Base-by-base conservation (phyloP, 2,329 filamentous ascomycete genomes). In the Arthrobotrys musiformis region DNA sequence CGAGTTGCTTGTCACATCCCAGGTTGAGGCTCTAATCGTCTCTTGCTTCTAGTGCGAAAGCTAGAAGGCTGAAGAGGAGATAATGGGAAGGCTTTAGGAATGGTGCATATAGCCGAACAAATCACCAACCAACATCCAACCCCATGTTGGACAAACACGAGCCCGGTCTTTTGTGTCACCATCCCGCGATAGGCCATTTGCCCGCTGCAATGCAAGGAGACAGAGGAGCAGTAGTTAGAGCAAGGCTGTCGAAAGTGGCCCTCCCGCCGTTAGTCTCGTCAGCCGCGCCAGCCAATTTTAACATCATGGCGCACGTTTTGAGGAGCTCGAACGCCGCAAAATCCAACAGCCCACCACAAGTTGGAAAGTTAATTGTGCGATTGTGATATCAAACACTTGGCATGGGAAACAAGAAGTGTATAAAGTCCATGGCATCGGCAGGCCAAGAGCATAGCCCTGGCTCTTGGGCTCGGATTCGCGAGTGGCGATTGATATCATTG, bases 21-120 rank as follows among this genome's bases (percentile, higher is more conserved):
- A n/a, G n/a, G 19, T 48, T 52, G 48, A 52, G 24, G 48, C 48
- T 52, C 48, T 52, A 17, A 42, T n/a, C n/a, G n/a, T n/a, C n/a
- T n/a, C n/a, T n/a, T n/a, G n/a, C n/a, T n/a, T n/a, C n/a, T 42
- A 42, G 5, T 15, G 2, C 37, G 15, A 42, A n/a, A 2, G 13
- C 30, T 35, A 6, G 30, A 24, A 26, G 24, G 7, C 13, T 24
- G 17, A 3, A 22, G n/a, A 9, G 1, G 40, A 24, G 9, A 24
- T 26, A 11, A 19, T 1, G 2, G 3, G 17, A 44, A 44, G 42
- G 42, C 42, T 19, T 6, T 19, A 17, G 17, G 22, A 30, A n/a
- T 52, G 48, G 48, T 30, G 48, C 26, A 30, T 52, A 17, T n/a
- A 52, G 48, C 48, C 48, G 24, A 52, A 28, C 48, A 6, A 52